Conservation (phyloP, 75 land plant species). For the Azolla pinnata region DNA sequence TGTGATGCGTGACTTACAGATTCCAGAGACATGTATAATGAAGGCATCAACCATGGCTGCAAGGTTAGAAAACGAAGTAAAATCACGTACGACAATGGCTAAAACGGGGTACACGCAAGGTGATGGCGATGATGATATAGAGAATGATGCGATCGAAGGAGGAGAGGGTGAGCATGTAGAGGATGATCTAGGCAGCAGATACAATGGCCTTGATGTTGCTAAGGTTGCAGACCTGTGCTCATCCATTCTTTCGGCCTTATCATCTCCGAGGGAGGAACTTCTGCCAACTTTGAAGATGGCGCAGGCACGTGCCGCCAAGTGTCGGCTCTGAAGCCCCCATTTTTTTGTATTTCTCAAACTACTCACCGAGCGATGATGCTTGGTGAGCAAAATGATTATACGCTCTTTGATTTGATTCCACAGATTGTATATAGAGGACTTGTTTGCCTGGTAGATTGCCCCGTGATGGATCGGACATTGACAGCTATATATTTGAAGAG, state of each 20-base stretch:
- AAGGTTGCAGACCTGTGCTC: not conserved
- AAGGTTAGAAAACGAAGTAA: constrained; percentile 47
- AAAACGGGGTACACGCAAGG: too few species aligned
- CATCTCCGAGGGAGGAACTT: not conserved
- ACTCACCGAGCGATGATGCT: too few species aligned
- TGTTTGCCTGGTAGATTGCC: too few species aligned
- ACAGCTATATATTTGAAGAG: too few species aligned
- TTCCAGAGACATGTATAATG: constrained; percentile 59
- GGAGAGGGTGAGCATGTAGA: not conserved
- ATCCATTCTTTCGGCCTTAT: not conserved
- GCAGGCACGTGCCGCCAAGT: not conserved
- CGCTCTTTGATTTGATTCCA: too few species aligned
- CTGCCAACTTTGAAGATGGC: not conserved
- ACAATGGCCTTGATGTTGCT: not conserved
- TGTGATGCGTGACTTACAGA: constrained; percentile 51
- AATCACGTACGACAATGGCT: constrained; percentile 2
- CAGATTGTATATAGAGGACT: too few species aligned
- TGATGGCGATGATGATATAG: too few species aligned
- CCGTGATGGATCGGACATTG: too few species aligned
- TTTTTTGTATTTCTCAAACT: too few species aligned
- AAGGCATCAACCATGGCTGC: constrained; percentile 71
- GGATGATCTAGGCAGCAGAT: not conserved
- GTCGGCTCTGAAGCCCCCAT: too few species aligned
- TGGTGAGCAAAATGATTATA: too few species aligned
- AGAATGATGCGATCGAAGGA: not conserved